Evolutionary conservation across 306 rosid genomes (phyloP).

Genomic region (Castanopsis chinensis): DNA sequence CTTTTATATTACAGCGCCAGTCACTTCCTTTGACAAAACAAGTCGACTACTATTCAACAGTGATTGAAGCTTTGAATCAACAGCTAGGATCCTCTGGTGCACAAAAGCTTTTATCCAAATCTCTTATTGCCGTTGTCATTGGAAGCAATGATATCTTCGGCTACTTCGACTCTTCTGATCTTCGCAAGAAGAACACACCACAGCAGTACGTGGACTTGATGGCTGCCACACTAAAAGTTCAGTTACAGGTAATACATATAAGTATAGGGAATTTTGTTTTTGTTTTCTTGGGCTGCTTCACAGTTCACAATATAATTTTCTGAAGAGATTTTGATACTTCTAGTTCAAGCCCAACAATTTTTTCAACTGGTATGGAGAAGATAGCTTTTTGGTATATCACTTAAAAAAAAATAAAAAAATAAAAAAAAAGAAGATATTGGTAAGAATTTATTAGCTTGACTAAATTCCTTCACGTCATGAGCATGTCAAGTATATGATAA

Average conservation of each 20-base stretch:
- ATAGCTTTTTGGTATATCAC: too few relatives aligned
- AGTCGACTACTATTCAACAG: constrained; percentile 46
- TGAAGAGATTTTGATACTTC: neutral
- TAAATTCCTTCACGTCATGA: too few relatives aligned
- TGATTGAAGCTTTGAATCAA: constrained; percentile 27
- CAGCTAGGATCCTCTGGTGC: constrained; percentile 35
- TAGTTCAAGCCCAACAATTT: neutral
- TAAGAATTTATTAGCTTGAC: too few relatives aligned
- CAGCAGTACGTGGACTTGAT: constrained; percentile 49
- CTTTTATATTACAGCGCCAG: constrained; percentile 24
- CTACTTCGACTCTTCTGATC: constrained; percentile 41
- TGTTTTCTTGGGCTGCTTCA: neutral
- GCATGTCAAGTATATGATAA: too few relatives aligned
- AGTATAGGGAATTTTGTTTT: neutral
- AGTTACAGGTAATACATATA: constrained; percentile 43
- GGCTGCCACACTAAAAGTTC: constrained; percentile 43
- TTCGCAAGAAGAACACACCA: constrained; percentile 35
- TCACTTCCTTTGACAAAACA: constrained; percentile 49
- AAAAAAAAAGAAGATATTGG: too few relatives aligned
- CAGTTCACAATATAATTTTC: neutral
- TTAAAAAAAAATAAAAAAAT: too few relatives aligned
- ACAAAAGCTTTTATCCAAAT: constrained; percentile 47
- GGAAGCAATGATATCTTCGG: constrained; percentile 80
- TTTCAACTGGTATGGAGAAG: neutral
- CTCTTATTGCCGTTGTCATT: constrained; percentile 56